Evolutionary conservation across 257 asterid genomes (phyloP).

Genomic region (Anisodus tanguticus): DNA sequence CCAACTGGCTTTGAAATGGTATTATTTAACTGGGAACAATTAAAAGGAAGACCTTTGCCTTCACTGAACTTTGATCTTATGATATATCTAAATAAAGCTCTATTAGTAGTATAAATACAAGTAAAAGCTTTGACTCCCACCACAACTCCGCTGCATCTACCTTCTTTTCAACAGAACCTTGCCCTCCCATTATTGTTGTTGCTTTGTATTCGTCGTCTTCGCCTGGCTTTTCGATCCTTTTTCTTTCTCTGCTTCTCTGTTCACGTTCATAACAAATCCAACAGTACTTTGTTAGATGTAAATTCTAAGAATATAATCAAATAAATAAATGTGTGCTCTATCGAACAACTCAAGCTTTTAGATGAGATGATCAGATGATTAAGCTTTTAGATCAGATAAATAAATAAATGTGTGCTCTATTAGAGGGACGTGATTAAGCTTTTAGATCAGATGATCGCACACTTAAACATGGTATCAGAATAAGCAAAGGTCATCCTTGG

Average conservation of each 20-base stretch:
- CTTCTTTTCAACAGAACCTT: not conserved
- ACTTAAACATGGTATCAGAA: too few relatives aligned
- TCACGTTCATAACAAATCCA: not conserved
- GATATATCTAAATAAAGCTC: slow-evolving; percentile 11
- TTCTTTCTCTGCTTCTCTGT: not conserved
- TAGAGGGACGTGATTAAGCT: not conserved
- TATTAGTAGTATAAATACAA: slow-evolving; percentile 1
- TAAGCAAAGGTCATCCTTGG: too few relatives aligned
- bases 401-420: too few relatives aligned
- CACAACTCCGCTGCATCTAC: not conserved
- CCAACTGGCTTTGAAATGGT: not conserved
- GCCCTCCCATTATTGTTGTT: not conserved
- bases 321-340: not conserved
- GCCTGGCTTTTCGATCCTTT: not conserved
- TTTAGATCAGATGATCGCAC: not conserved
- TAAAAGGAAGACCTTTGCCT: slow-evolving; percentile 32
- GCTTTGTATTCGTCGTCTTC: not conserved
- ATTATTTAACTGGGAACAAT: not conserved
- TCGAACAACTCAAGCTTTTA: not conserved
- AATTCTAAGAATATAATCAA: not conserved
- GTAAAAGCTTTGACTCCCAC: slow-evolving; percentile 15
- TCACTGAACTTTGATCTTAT: slow-evolving; percentile 21
- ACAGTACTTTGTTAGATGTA: not conserved
- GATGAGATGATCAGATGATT: not conserved
- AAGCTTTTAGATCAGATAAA: too few relatives aligned